Percentiles rank a stretch among this genome's conserved stretches.
Conservation (phyloP, 2,329 filamentous ascomycete species). For the Pseudocercospora vitis region DNA sequence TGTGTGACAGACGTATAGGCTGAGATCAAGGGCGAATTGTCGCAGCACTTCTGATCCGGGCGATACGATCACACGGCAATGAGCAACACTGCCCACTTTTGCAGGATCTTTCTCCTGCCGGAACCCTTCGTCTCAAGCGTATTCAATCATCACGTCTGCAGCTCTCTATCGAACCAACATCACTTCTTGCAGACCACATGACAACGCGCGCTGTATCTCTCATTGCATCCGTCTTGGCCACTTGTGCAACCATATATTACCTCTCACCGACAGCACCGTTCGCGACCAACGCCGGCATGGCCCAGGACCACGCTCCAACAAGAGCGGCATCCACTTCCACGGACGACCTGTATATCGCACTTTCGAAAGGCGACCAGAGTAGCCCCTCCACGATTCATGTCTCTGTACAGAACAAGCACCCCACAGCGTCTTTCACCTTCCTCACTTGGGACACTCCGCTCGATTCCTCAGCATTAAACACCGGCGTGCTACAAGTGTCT, state of each 20-base stretch:
- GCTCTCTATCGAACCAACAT: no score
- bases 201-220: not conserved
- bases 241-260: not conserved
- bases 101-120: no score
- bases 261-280: not conserved
- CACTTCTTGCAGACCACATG: no score
- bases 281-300: no score
- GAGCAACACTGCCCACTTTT: no score
- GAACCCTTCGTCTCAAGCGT: no score
- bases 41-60: no score
- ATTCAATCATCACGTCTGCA: no score
- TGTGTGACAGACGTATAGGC: no score
- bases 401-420: slow-evolving; percentile 40
- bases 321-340: not conserved
- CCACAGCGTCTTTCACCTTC: slow-evolving; percentile 39
- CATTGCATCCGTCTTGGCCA: not conserved
- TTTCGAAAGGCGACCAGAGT: slow-evolving; percentile 10
- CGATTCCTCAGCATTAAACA: slow-evolving; percentile 40
- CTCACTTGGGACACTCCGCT: slow-evolving; percentile 46
- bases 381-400: slow-evolving; percentile 32
- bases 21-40: no score
- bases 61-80: not conserved
- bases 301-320: not conserved
- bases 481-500: slow-evolving; percentile 41
- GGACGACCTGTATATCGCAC: slow-evolving; percentile 10